Conservation (phyloP, 345 rosid genomes). For the Turnera subulata region DNA sequence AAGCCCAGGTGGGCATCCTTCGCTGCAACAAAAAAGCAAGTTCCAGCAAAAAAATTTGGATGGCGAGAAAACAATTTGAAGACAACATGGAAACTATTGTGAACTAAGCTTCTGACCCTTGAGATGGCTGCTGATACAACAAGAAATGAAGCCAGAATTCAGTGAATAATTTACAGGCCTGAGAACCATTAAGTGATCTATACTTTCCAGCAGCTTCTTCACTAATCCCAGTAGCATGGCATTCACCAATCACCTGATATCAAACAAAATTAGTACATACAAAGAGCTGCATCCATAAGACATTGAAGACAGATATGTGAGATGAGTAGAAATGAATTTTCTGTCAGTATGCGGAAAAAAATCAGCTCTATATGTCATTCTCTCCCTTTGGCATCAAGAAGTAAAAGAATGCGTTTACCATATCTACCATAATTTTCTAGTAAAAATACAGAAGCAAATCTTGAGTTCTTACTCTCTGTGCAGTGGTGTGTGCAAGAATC, state of each 20-base stretch:
- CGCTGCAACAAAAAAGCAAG: constrained; percentile 45
- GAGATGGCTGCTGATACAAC: constrained; percentile 68
- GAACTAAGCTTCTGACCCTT: constrained; percentile 50
- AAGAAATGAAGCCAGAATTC: constrained; percentile 78
- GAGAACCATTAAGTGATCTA: constrained; percentile 39
- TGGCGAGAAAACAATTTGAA: constrained; percentile 5
- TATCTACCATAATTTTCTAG: no score
- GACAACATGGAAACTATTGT: constrained; percentile 2
- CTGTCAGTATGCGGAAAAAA: no score
- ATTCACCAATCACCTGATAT: constrained; percentile 82
- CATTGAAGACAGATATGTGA: no score
- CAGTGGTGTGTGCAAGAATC: no score
- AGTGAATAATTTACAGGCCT: constrained; percentile 63
- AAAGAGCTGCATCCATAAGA: not conserved
- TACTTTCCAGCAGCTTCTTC: constrained; percentile 68
- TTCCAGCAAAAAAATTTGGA: constrained; percentile 18
- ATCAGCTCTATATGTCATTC: no score
- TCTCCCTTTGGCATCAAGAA: no score
- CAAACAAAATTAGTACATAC: constrained; percentile 7
- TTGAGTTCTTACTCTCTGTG: no score
- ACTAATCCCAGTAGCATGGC: constrained; percentile 61
- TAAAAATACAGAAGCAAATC: no score
- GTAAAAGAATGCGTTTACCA: no score
- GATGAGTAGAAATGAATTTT: no score
- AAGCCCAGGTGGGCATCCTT: constrained; percentile 82